Percentiles rank a stretch among this genome's conserved stretches.
These are phyloP conservation scores for Candida krabiensis DNA, from an alignment of 805 yeast species.

Conservation along the genomic window DNA sequence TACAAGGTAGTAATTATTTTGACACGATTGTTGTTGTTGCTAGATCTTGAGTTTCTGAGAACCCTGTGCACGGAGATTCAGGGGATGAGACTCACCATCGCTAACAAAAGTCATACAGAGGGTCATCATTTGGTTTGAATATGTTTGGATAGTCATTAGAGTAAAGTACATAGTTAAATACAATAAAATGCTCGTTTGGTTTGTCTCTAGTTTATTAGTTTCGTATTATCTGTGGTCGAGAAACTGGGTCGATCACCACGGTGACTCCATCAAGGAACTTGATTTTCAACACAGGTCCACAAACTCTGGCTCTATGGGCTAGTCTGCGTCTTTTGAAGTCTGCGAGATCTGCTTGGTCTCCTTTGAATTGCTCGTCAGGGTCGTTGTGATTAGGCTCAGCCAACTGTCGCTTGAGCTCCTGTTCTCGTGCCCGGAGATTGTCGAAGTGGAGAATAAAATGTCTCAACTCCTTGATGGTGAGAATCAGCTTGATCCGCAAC, in stretches of 20 bases:
- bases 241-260: slow-evolving; percentile 41
- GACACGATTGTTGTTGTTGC: slow-evolving; percentile 14
- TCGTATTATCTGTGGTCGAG: slow-evolving; percentile 22
- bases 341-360: slow-evolving; percentile 10
- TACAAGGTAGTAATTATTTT: slow-evolving; percentile 11
- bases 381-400: slow-evolving; percentile 17
- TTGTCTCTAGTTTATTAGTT: too few species aligned
- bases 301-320: slow-evolving; percentile 21
- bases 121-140: slow-evolving; percentile 4
- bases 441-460: slow-evolving; percentile 38
- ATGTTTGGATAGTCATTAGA: background rate
- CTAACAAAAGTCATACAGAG: too few species aligned
- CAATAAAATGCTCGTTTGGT: too few species aligned
- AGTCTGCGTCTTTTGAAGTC: slow-evolving; percentile 12
- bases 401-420: slow-evolving; percentile 30
- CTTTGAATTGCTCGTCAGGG: slow-evolving; percentile 30
- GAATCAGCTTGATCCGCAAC: slow-evolving; percentile 45
- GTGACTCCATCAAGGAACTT: slow-evolving; percentile 37
- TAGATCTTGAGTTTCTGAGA: slow-evolving; percentile 24
- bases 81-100: slow-evolving; percentile 19
- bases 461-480: slow-evolving; percentile 51
- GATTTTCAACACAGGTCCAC: slow-evolving; percentile 40
- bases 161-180: background rate
- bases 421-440: slow-evolving; percentile 38
- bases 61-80: slow-evolving; percentile 23